Evolutionary conservation across 2,329 filamentous ascomycete genomes (phyloP).

Genomic region (Colletotrichum tropicale): DNA sequence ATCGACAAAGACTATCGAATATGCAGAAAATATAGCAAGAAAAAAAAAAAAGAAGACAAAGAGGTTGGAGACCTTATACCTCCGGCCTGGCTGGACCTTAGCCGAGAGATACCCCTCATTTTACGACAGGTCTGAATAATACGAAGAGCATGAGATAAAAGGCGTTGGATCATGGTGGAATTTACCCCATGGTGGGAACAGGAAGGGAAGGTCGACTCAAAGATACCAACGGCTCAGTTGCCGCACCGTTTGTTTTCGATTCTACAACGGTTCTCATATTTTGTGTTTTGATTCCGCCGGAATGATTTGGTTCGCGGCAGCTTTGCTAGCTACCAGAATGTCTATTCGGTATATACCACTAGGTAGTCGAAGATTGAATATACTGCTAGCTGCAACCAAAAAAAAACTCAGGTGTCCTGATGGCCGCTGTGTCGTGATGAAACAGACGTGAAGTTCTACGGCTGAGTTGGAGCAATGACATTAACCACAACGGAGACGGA

Average conservation of each 20-base stretch:
- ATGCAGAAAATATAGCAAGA: background rate
- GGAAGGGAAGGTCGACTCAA: background rate
- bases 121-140: conserved; percentile 18
- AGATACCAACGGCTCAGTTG: conserved; percentile 19
- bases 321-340: background rate
- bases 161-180: conserved; percentile 1
- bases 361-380: conserved; percentile 9
- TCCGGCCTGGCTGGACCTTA: conserved; percentile 21
- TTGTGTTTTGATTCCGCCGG: conserved; percentile 1
- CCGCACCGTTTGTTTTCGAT: conserved; percentile 16
- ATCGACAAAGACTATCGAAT: background rate
- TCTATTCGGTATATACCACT: conserved; percentile 1
- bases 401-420: background rate
- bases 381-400: conserved; percentile 7
- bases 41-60: background rate
- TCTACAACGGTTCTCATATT: conserved; percentile 12
- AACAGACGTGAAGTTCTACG: background rate
- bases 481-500: background rate
- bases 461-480: background rate
- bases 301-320: background rate
- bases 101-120: conserved; percentile 23
- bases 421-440: background rate
- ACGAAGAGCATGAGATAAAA: background rate
- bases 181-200: background rate
- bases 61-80: conserved; percentile 2